Conservation (phyloP, 2,329 filamentous ascomycete genomes). For the Pseudogymnoascus verrucosus region DNA sequence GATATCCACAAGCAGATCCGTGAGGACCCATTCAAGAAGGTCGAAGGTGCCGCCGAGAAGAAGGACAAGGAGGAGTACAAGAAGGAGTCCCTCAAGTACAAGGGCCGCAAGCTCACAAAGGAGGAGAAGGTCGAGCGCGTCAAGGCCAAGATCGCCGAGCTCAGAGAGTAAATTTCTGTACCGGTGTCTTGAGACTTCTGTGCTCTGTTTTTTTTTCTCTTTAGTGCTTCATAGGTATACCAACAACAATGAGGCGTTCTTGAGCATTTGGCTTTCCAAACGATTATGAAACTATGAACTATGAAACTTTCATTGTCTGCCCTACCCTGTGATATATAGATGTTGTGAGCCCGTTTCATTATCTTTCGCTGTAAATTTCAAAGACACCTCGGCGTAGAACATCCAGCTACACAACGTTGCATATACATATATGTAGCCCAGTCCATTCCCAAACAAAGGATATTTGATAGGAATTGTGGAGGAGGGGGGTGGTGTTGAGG, state of each 20-base stretch:
- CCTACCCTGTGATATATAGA: background rate
- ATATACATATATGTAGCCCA: background rate
- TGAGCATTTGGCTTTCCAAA: constrained; percentile 7
- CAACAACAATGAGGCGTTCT: constrained; percentile 10
- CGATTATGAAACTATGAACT: background rate
- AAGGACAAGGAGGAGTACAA: constrained; percentile 98
- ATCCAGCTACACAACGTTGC: background rate
- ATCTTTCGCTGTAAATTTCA: background rate
- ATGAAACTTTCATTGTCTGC: background rate
- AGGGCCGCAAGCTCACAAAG: constrained; percentile 66
- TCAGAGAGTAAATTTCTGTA: constrained; percentile 41
- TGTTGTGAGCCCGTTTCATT: background rate
- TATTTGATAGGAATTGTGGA: background rate
- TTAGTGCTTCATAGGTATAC: constrained; percentile 9
- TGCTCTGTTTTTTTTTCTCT: constrained; percentile 8
- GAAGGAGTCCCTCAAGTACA: constrained; percentile 89
- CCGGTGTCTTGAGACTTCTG: constrained; percentile 12
- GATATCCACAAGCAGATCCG: constrained; percentile 96
- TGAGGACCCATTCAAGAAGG: constrained; percentile 97
- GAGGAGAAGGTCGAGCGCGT: constrained; percentile 76
- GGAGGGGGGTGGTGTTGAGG: background rate
- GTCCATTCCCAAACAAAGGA: background rate
- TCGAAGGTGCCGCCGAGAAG: constrained; percentile 64
- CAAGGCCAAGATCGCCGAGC: constrained; percentile 83
- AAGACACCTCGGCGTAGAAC: background rate